These are phyloP conservation scores for Tricholoma saponaceum DNA, from an alignment of 768 basidiomycete genomes.

Conservation along the genomic window DNA sequence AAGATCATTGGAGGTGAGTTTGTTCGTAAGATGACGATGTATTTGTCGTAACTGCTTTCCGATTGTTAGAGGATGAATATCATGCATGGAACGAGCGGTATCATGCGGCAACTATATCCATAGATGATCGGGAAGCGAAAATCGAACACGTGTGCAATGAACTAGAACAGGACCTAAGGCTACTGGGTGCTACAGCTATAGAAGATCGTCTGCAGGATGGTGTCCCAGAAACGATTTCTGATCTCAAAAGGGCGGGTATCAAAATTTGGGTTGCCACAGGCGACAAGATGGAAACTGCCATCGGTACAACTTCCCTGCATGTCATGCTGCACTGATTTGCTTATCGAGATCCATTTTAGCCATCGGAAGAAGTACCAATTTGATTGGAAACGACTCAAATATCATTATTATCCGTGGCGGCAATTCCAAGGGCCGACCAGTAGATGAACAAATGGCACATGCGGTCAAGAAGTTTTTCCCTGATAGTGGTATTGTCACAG, in stretches of 20 bases:
- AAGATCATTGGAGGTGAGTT: constrained; percentile 66
- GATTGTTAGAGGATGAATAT: constrained; percentile 65
- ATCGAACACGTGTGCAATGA: constrained; percentile 77
- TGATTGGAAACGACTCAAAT: constrained; percentile 86
- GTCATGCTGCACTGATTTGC: not conserved
- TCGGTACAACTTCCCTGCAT: constrained; percentile 47
- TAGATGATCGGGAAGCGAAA: constrained; percentile 77
- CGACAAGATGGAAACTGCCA: constrained; percentile 98
- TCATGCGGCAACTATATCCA: constrained; percentile 70
- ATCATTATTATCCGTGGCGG: constrained; percentile 90
- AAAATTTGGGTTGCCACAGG: constrained; percentile 99
- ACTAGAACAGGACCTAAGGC: constrained; percentile 73
- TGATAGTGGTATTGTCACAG: constrained; percentile 50
- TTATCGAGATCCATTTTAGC: constrained; percentile 39
- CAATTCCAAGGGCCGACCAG: constrained; percentile 48
- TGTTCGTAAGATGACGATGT: not conserved
- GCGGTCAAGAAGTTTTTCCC: constrained; percentile 91
- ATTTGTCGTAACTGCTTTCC: not conserved
- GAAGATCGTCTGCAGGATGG: constrained; percentile 97
- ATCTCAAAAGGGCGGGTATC: constrained; percentile 93
- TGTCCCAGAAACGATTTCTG: constrained; percentile 94
- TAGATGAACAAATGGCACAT: constrained; percentile 74
- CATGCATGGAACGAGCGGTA: constrained; percentile 76
- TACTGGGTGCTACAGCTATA: constrained; percentile 95
- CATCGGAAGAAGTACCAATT: constrained; percentile 95